Conservation (phyloP, 148 eudicot species). For the Diospyros lotus region DNA sequence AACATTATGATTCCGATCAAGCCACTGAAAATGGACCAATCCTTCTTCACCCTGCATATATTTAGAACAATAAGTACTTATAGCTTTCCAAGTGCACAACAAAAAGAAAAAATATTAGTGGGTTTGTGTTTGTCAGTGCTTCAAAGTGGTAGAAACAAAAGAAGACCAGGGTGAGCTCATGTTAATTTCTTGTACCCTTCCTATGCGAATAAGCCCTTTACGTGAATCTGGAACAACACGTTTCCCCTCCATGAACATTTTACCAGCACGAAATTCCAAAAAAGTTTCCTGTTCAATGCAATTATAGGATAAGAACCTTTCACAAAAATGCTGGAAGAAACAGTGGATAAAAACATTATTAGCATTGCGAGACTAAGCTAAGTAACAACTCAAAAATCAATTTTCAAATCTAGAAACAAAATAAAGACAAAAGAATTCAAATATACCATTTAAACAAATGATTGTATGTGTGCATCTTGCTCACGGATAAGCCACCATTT, state of each 20-base stretch:
- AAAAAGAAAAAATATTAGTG: not conserved
- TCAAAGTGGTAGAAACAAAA: too few relatives aligned
- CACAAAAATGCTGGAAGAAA: not conserved
- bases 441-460: not conserved
- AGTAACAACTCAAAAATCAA: not conserved
- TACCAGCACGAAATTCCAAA: constrained; percentile 94
- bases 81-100: not conserved
- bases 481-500: not conserved
- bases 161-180: not conserved
- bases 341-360: not conserved
- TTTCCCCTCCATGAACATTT: constrained; percentile 82
- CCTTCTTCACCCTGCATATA: constrained; percentile 83
- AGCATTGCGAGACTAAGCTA: not conserved
- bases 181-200: constrained; percentile 49
- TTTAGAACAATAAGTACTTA: not conserved
- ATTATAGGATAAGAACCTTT: not conserved
- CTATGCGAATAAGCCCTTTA: constrained; percentile 84
- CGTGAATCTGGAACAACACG: constrained; percentile 85
- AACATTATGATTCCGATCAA: constrained; percentile 63
- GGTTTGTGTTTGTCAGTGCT: too few relatives aligned
- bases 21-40: constrained; percentile 86
- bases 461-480: not conserved
- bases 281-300: constrained; percentile 42
- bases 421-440: not conserved
- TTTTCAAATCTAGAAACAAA: not conserved